These are phyloP conservation scores for Ophiostoma novo-ulmi DNA, from an alignment of 2,329 filamentous ascomycete genomes.

Conservation along the genomic window DNA sequence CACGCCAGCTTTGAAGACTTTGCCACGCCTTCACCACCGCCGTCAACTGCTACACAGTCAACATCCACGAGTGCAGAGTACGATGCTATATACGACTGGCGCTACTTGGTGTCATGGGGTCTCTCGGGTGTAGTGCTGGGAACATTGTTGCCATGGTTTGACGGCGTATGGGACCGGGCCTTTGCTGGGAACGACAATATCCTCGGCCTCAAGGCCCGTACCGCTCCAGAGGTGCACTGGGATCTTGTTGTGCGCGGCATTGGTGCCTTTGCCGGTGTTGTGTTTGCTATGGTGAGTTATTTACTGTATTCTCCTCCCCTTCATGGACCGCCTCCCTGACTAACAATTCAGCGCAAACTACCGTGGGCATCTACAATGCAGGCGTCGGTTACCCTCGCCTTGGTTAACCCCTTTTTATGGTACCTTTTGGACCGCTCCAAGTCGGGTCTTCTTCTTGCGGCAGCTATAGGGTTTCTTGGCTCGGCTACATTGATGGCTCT, in stretches of 20 bases:
- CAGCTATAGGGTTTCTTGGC: slow-evolving; percentile 66
- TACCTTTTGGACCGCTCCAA: slow-evolving; percentile 90
- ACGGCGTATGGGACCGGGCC: slow-evolving; percentile 63
- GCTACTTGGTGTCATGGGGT: slow-evolving; percentile 78
- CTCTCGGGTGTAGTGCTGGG: slow-evolving; percentile 71
- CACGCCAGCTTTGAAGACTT: slow-evolving; percentile 36
- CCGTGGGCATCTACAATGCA: slow-evolving; percentile 96
- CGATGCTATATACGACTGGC: slow-evolving; percentile 44
- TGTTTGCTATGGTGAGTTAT: slow-evolving; percentile 67
- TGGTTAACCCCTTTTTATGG: slow-evolving; percentile 92
- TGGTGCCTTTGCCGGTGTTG: slow-evolving; percentile 57
- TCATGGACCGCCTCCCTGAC: not conserved
- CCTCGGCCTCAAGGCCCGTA: slow-evolving; percentile 31
- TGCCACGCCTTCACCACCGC: not conserved
- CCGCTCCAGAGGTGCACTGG: slow-evolving; percentile 61
- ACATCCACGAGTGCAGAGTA: slow-evolving; percentile 22
- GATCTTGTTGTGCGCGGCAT: slow-evolving; percentile 56
- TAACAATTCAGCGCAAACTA: slow-evolving; percentile 62
- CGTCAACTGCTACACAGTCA: slow-evolving; percentile 34
- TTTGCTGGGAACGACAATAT: slow-evolving; percentile 33
- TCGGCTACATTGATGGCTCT: slow-evolving; percentile 69
- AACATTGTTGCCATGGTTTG: slow-evolving; percentile 76
- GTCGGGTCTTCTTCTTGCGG: slow-evolving; percentile 75
- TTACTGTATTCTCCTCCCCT: not conserved
- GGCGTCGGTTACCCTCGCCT: slow-evolving; percentile 78